Percentiles rank a stretch among this genome's conserved stretches.
phyloP scores from a whole-genome alignment of 352 stramenopile genomes.

The Hyaloperonospora brassicae region DNA sequence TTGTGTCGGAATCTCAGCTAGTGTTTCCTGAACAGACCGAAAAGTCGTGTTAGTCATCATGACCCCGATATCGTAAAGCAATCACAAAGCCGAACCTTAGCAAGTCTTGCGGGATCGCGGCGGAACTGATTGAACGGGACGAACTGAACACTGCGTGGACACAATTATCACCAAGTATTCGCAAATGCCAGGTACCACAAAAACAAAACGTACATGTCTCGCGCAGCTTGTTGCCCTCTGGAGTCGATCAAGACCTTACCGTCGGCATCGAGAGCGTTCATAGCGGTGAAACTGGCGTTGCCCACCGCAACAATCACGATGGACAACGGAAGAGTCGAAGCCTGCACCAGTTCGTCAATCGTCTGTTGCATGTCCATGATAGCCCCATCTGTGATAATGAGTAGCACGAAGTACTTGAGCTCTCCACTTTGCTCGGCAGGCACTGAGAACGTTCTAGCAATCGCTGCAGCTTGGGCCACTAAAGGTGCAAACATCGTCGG shows the following conservation, averaged over 20 bases:
- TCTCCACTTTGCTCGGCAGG: constrained; percentile 22
- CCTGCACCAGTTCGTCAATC: constrained; percentile 57
- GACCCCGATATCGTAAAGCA: not conserved
- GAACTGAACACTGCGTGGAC: constrained; percentile 54
- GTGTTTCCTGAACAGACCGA: constrained; percentile 31
- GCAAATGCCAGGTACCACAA: not conserved
- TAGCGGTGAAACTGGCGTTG: constrained; percentile 60
- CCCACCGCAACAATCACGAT: constrained; percentile 82
- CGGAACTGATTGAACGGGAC: constrained; percentile 68
- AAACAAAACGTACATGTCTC: constrained; percentile 55
- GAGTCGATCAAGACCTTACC: constrained; percentile 47
- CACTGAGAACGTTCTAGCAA: constrained; percentile 43
- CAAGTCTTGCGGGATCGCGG: constrained; percentile 44
- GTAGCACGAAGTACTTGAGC: constrained; percentile 70
- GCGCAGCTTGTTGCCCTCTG: constrained; percentile 27
- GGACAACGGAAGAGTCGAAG: constrained; percentile 57
- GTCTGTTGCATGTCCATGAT: constrained; percentile 79
- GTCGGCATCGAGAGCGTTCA: constrained; percentile 54
- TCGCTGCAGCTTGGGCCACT: constrained; percentile 55
- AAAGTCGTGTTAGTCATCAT: not conserved
- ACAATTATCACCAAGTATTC: not conserved
- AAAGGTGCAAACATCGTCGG: constrained; percentile 77
- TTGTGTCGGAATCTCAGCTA: constrained; percentile 61
- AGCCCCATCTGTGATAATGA: constrained; percentile 64
- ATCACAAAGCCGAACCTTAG: constrained; percentile 27